Evolutionary conservation across 176 grass and related monocot genomes (phyloP).

Genomic region (Avena eriantha): DNA sequence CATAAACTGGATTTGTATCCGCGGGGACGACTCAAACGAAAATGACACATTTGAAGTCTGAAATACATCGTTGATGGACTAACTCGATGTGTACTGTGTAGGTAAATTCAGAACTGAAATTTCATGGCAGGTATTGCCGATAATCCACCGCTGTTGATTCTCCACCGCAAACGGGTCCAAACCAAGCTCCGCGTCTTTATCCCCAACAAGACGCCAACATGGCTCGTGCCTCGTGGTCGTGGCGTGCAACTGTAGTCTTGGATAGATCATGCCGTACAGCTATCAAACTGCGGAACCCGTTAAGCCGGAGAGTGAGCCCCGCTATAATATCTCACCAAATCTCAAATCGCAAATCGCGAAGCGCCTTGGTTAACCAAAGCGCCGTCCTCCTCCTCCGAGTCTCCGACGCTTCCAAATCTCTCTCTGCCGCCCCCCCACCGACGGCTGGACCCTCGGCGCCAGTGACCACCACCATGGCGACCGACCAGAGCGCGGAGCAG

Average conservation of each 20-base stretch:
- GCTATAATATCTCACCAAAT: background rate
- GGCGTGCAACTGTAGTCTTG: background rate
- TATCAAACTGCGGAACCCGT: background rate
- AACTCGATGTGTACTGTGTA: too few species aligned
- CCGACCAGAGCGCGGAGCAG: slow-evolving; percentile 66
- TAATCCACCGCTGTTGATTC: background rate
- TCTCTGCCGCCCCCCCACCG: background rate
- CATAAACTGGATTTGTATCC: too few species aligned
- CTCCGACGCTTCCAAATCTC: slow-evolving; percentile 5
- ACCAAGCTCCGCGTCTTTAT: background rate
- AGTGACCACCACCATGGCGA: background rate
- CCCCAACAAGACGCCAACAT: background rate
- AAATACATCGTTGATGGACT: too few species aligned
- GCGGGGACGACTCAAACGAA: too few species aligned
- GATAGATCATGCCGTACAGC: background rate
- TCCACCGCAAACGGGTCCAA: background rate
- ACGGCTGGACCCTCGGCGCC: background rate
- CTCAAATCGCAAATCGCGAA: background rate
- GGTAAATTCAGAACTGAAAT: background rate
- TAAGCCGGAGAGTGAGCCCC: background rate
- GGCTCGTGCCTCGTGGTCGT: too few species aligned
- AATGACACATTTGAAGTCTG: too few species aligned
- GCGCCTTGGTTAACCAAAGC: background rate
- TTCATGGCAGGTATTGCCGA: background rate
- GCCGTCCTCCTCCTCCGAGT: background rate